These are phyloP conservation scores for Fraxinus latifolia DNA, from an alignment of 305 asterid species.

Conservation along the genomic window DNA sequence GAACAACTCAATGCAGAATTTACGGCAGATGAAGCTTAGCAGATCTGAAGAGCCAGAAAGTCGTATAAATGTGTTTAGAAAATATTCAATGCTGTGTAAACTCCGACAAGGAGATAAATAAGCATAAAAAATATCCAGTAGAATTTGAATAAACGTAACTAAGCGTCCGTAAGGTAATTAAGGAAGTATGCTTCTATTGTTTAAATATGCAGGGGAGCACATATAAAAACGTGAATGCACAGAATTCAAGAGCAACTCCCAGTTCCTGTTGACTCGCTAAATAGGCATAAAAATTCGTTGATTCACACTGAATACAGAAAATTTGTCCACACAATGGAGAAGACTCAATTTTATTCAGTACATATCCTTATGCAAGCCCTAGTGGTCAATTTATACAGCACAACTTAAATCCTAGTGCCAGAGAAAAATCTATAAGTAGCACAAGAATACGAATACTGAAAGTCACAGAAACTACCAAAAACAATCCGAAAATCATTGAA, in stretches of 20 bases:
- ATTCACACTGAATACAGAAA: background rate
- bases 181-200: background rate
- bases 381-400: background rate
- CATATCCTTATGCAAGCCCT: background rate
- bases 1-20: background rate
- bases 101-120: background rate
- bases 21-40: conserved; percentile 2
- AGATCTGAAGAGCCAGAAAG: conserved; percentile 33
- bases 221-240: background rate
- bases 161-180: background rate
- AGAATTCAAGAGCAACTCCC: background rate
- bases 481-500: background rate
- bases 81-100: background rate
- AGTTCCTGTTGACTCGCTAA: background rate
- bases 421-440: background rate
- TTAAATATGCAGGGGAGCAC: background rate
- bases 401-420: background rate
- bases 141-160: background rate
- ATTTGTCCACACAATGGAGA: background rate
- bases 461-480: background rate
- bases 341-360: background rate
- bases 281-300: background rate
- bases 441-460: background rate
- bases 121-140: background rate
- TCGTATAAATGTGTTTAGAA: conserved; percentile 2